A percentile compares a stretch with the other conserved stretches of the same genome.
Evolutionary conservation across 352 stramenopile genomes (phyloP).

Genomic region (Phytopythium chamaehyphon): DNA sequence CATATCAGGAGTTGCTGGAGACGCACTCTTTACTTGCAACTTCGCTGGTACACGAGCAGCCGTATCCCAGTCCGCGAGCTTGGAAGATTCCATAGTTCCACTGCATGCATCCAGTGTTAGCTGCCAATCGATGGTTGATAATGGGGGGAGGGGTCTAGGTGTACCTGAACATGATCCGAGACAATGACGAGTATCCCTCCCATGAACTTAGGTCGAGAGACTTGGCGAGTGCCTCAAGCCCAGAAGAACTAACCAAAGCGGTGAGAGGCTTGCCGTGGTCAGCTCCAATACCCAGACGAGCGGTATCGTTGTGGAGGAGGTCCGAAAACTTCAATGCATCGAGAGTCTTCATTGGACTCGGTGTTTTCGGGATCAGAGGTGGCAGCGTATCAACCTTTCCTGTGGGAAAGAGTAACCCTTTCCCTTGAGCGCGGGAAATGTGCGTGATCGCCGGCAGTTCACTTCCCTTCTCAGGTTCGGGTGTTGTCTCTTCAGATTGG

Average conservation of each 20-base stretch:
- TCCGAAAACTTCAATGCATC: conserved; percentile 6
- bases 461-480: background rate
- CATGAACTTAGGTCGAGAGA: conserved; percentile 49
- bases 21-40: background rate
- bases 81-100: conserved; percentile 2
- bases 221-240: conserved; percentile 22
- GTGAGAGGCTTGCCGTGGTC: background rate
- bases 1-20: background rate
- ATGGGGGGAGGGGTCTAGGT: no score
- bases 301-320: background rate
- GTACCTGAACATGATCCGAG: conserved; percentile 72
- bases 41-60: background rate
- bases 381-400: background rate
- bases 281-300: background rate
- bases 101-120: background rate
- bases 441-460: background rate
- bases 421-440: background rate
- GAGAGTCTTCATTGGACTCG: background rate
- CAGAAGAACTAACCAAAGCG: background rate
- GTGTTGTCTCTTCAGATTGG: background rate
- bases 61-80: conserved; percentile 3
- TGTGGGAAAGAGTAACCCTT: conserved; percentile 3
- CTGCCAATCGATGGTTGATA: background rate
- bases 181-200: conserved; percentile 74
- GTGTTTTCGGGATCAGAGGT: background rate